Conservation (phyloP, 1,139 yeast genomes). For the Pichia sp. region DNA sequence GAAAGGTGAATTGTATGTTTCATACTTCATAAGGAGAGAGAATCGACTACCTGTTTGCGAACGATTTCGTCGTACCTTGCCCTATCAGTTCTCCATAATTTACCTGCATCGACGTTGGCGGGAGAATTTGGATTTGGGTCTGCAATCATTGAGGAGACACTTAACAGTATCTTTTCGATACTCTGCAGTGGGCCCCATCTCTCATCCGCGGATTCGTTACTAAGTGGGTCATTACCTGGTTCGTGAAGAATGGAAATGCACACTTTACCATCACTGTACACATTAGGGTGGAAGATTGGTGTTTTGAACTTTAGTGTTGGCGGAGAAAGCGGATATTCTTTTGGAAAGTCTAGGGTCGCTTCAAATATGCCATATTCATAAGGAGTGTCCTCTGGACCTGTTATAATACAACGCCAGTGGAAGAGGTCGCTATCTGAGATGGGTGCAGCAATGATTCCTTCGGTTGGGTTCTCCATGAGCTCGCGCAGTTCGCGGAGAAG, state of each 20-base stretch:
- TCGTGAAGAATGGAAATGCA: conserved; percentile 93
- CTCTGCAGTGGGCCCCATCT: conserved; percentile 98
- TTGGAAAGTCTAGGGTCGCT: conserved; percentile 75
- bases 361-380: conserved; percentile 93
- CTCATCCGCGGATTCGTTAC: conserved; percentile 91
- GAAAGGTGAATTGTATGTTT: no score
- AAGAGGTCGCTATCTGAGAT: conserved; percentile 72
- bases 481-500: conserved; percentile 86
- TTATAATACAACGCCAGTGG: conserved; percentile 85
- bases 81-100: conserved; percentile 84
- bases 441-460: conserved; percentile 95
- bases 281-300: conserved; percentile 85
- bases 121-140: conserved; percentile 97
- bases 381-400: conserved; percentile 91
- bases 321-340: conserved; percentile 88
- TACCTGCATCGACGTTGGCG: conserved; percentile 94
- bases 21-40: conserved; percentile 3
- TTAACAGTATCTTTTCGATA: conserved; percentile 84
- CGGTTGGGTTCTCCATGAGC: conserved; percentile 79
- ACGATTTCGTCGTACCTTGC: conserved; percentile 61
- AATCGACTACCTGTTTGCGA: conserved; percentile 50
- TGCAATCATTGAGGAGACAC: conserved; percentile 94
- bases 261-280: conserved; percentile 90
- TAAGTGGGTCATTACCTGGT: conserved; percentile 96
- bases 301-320: conserved; percentile 81